A percentile compares a stretch with the other conserved stretches of the same genome.
Conservation (phyloP, 768 basidiomycete genomes). For the Ephemerocybe angulata region DNA sequence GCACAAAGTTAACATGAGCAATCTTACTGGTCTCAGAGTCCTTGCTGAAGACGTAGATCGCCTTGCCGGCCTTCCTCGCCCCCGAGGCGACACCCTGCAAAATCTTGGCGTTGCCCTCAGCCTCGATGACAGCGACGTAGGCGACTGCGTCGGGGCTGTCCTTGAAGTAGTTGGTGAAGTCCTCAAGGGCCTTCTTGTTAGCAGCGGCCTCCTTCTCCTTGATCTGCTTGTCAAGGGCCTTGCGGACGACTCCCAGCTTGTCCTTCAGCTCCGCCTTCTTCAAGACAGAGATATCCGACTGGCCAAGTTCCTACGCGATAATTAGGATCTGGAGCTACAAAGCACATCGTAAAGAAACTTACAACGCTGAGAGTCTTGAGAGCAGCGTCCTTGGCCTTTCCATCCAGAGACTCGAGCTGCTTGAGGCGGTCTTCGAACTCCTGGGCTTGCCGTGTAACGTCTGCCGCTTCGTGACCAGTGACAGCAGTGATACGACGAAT, state of each 20-base stretch:
- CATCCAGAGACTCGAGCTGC: conserved; percentile 53
- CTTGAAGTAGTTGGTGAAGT: conserved; percentile 68
- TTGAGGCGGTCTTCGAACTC: conserved; percentile 61
- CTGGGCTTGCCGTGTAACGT: conserved; percentile 67
- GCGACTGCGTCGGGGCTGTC: conserved; percentile 67
- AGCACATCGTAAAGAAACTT: conserved; percentile 23
- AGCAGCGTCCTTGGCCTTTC: conserved; percentile 82
- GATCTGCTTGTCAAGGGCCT: conserved; percentile 77
- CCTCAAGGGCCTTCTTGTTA: conserved; percentile 74
- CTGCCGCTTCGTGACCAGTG: conserved; percentile 90
- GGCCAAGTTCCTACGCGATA: conserved; percentile 72
- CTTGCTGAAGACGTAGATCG: conserved; percentile 83
- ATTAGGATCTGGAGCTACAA: conserved; percentile 3
- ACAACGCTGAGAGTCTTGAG: conserved; percentile 80
- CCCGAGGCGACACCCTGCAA: conserved; percentile 70
- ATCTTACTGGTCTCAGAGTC: conserved; percentile 71
- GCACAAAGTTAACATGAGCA: conserved; percentile 82
- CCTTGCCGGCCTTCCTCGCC: conserved; percentile 78
- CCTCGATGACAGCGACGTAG: conserved; percentile 69
- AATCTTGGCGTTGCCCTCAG: conserved; percentile 86
- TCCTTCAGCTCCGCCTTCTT: conserved; percentile 79
- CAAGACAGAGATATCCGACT: conserved; percentile 84
- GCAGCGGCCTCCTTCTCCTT: conserved; percentile 78
- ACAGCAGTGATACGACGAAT: conserved; percentile 93
- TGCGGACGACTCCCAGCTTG: conserved; percentile 64